A percentile compares a stretch with the other conserved stretches of the same genome.
phyloP scores from a whole-genome alignment of 1,284 basidiomycete genomes.

The Ustilago lituana region DNA sequence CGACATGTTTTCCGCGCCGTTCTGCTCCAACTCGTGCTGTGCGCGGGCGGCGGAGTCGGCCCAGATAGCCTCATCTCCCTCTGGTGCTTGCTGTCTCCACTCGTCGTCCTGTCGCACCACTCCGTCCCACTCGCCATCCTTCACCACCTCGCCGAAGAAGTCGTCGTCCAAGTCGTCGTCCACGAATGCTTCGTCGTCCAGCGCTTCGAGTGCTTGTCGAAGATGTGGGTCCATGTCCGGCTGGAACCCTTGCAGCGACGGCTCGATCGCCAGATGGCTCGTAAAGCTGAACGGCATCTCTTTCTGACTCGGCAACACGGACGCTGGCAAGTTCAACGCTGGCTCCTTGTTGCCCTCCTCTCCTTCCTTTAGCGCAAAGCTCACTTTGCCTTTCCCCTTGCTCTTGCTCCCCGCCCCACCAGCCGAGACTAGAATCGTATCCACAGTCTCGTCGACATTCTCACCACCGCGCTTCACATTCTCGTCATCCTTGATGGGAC shows the following conservation, averaged over 20 bases:
- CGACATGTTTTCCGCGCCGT: conserved; percentile 50
- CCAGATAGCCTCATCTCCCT: conserved; percentile 62
- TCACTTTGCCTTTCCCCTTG: conserved; percentile 46
- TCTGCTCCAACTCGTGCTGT: conserved; percentile 33
- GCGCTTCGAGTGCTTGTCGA: conserved; percentile 88
- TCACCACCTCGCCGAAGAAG: conserved; percentile 73
- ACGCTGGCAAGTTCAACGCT: conserved; percentile 73
- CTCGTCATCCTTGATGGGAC: conserved; percentile 57
- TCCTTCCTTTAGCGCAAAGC: conserved; percentile 47
- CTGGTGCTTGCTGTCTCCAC: conserved; percentile 62
- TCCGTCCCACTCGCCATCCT: conserved; percentile 69
- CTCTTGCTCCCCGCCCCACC: conserved; percentile 30
- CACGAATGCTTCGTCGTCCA: conserved; percentile 85
- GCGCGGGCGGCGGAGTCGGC: conserved; percentile 51
- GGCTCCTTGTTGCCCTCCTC: conserved; percentile 11
- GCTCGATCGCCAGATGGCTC: conserved; percentile 43
- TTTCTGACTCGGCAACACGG: conserved; percentile 65
- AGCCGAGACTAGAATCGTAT: conserved; percentile 52
- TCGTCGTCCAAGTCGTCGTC: conserved; percentile 74
- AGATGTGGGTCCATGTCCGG: conserved; percentile 97
- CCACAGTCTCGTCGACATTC: conserved; percentile 56
- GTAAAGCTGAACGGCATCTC: conserved; percentile 49
- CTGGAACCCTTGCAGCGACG: conserved; percentile 77
- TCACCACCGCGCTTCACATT: conserved; percentile 58
- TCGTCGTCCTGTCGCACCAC: conserved; percentile 31